Evolutionary conservation across 495 filamentous ascomycete species (phyloP), one percentile per base, ranked within the genome.

Genomic region (Rusavskia elegans): DNA sequence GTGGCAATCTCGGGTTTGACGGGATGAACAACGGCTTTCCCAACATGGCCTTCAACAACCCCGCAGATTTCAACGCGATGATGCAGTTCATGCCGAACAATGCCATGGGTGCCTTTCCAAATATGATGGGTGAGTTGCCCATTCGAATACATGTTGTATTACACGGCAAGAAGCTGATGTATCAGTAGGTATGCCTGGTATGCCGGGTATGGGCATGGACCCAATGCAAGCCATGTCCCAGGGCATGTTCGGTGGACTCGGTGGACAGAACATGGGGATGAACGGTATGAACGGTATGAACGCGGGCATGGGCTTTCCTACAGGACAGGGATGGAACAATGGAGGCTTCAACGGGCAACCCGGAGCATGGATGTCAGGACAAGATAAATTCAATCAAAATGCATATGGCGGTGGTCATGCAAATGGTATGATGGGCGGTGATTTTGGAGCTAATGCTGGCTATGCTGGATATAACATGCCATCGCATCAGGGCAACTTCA

Each of bases 231-330:
- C 74, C 70, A 85, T 87, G 78, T 71, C 70, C 67, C 85, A 92
- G 68, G 82, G 78, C 66, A 90, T 93, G 83, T 86, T 85, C 77
- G 82, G 84, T 67, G 85, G 83, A 53, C 90, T 81, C 70, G 82
- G 82, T 61, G 74, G 76, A 63, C 77, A 77, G 65, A 82, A 81
- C 72, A 88, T 89, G 84, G 85, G 83, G 77, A 90, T 90, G 83
- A 82, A 81, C 78, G 83, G 82, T 73, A 89, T 88, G 85, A 85
- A 80, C 72, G 85, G 82, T 73, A 89, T 88, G 85, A 85, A 80
- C 72, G 85, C 83, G 78, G 85, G 82, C 67, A 88, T 92, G 85
- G 85, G 82, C 59, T 89, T 79, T 75, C 79, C 81, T 68, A 69
- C 70, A 52, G 75, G 73, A 59, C 76, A 79, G 64, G 70, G 71